Percentiles rank a stretch among this genome's conserved stretches.
Evolutionary conservation across 192 early-diverging fungal species (phyloP).

Genomic region (Coemansia sp.): DNA sequence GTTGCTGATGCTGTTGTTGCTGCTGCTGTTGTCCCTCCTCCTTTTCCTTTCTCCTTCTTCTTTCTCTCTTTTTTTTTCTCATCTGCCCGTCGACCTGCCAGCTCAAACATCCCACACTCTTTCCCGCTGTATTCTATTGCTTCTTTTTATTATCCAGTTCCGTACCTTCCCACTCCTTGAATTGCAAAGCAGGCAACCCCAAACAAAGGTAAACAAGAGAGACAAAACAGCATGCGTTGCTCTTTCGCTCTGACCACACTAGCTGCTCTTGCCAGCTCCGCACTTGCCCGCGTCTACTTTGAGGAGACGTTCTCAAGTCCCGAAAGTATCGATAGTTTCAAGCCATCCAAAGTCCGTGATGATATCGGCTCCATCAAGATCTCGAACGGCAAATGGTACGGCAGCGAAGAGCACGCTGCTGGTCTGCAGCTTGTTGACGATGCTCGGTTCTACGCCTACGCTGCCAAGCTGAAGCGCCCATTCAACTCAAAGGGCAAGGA

Average conservation of each 20-base stretch:
- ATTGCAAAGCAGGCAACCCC: neutral
- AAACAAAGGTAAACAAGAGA: conserved; percentile 2
- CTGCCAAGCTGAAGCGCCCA: conserved; percentile 68
- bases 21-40: neutral
- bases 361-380: conserved; percentile 78
- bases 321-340: conserved; percentile 67
- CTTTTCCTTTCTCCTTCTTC: neutral
- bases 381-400: conserved; percentile 72
- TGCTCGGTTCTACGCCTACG: conserved; percentile 81
- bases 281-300: conserved; percentile 72
- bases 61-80: conserved; percentile 6
- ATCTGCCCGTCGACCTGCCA: conserved; percentile 5
- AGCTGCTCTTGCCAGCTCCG: conserved; percentile 43
- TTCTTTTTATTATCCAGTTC: conserved; percentile 4
- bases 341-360: conserved; percentile 61
- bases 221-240: conserved; percentile 37
- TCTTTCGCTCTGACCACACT: conserved; percentile 45
- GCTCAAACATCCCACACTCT: neutral
- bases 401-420: conserved; percentile 63
- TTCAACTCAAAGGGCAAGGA: conserved; percentile 84
- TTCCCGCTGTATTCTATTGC: conserved; percentile 6
- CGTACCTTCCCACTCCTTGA: conserved; percentile 4
- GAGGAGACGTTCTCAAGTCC: conserved; percentile 80
- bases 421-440: conserved; percentile 83
- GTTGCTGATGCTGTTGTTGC: too few relatives aligned